phyloP scores from a whole-genome alignment of 768 basidiomycete genomes.

The Leccinum obscurum region DNA sequence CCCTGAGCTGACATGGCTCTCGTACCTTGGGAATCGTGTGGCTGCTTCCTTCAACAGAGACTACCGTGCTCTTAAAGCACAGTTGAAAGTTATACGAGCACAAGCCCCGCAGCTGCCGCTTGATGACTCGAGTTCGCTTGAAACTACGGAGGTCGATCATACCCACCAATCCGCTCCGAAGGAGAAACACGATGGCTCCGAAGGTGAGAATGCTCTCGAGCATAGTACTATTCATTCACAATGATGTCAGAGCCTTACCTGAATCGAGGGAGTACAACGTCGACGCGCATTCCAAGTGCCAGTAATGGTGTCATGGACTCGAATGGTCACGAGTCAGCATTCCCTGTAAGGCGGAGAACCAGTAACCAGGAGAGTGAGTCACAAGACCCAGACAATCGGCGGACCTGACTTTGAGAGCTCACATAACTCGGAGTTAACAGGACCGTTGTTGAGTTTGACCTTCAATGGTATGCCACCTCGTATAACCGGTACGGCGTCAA shows the following conservation, averaged over 20 bases:
- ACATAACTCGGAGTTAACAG: conserved; percentile 1
- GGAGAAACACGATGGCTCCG: not conserved
- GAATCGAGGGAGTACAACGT: conserved; percentile 2
- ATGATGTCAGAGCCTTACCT: not conserved
- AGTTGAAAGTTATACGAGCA: conserved; percentile 55
- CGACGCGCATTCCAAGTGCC: not conserved
- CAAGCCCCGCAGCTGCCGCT: conserved; percentile 24
- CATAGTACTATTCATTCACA: not conserved
- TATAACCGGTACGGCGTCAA: conserved; percentile 7
- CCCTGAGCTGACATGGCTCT: not conserved
- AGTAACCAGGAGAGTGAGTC: conserved; percentile 13
- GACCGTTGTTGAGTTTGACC: conserved; percentile 16
- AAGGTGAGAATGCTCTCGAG: conserved; percentile 3
- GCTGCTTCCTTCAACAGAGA: conserved; percentile 44
- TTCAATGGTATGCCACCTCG: conserved; percentile 11
- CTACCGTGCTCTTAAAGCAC: conserved; percentile 73
- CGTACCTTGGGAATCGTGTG: not conserved
- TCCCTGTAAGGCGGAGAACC: not conserved
- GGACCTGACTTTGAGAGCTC: not conserved
- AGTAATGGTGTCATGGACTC: not conserved
- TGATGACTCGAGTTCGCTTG: conserved; percentile 2
- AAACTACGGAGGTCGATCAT: conserved; percentile 4
- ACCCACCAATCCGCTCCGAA: not conserved
- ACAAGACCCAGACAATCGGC: not conserved
- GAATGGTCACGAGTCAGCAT: not conserved